phyloP scores from a whole-genome alignment of 257 asterid genomes.

The Thymus mandschuricus region DNA sequence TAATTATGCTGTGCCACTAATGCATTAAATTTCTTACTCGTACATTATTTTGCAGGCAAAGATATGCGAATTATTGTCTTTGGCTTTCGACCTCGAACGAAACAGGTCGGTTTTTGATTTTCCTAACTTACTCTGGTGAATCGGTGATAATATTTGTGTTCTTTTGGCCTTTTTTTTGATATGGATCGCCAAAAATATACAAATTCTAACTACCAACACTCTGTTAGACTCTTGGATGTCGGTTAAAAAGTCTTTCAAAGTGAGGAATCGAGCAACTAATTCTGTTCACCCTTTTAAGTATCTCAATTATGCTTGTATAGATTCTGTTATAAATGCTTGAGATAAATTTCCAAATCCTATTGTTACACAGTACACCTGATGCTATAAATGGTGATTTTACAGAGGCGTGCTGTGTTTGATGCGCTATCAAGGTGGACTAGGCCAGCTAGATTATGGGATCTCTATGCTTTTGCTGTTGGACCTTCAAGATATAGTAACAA shows the following conservation, averaged over 20 bases:
- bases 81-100: slow-evolving; percentile 92
- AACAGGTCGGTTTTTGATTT: slow-evolving; percentile 65
- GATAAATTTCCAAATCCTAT: slow-evolving; percentile 17
- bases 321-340: slow-evolving; percentile 21
- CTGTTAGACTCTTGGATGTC: slow-evolving; percentile 2
- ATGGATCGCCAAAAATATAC: too few relatives aligned
- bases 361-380: slow-evolving; percentile 29
- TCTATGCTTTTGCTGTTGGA: slow-evolving; percentile 77
- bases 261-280: background rate
- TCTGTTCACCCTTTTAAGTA: slow-evolving; percentile 10
- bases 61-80: slow-evolving; percentile 94
- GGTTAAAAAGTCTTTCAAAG: background rate
- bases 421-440: slow-evolving; percentile 75
- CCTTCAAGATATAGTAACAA: slow-evolving; percentile 61
- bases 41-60: slow-evolving; percentile 67
- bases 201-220: background rate
- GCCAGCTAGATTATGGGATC: slow-evolving; percentile 87
- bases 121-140: slow-evolving; percentile 8
- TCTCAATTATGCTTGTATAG: slow-evolving; percentile 19
- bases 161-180: slow-evolving; percentile 19
- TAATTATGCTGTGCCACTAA: slow-evolving; percentile 15
- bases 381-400: slow-evolving; percentile 38
- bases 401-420: slow-evolving; percentile 91
- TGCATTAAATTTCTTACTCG: slow-evolving; percentile 26
- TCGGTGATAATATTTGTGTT: slow-evolving; percentile 16